Base-by-base conservation (phyloP, 208 protist genomes). In the Naegleria fowleri region DNA sequence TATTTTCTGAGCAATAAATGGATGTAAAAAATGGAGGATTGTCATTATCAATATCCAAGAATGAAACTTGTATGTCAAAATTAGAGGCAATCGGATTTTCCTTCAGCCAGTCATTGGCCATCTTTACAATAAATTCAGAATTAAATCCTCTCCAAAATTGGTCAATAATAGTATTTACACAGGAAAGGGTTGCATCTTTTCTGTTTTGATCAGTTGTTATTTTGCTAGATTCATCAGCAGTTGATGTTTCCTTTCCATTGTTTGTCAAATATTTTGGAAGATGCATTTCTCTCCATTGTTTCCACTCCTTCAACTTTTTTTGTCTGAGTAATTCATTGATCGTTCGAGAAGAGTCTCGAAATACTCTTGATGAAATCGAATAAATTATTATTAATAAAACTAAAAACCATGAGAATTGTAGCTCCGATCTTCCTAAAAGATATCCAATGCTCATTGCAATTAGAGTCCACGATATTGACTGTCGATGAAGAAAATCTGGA, bases 61-160 rank as follows among this genome's bases (percentile, higher is more conserved):
- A 79, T 36, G 67, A 36, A 29, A 79, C 16, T 79, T 79, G 67
- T 36, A 79, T 79, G 36, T 79, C 29, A 79, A 79, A 79, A 33
- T 29, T 79, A 13, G 67, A 79, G n/a, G 67, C 29, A 36, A 79
- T 79, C 1, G 67, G 29, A 79, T 79, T 79, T 79, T 79, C 67
- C 25, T 79, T 79, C 7, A 79, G 29, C 16, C 16, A 79, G 9
- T 79, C 67, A 79, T 79, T 79, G 6, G 67, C 67, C 29, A 36
- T 79, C 25, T 79, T 79, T 25, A 79, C 16, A 36, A 36, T 36
- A 79, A 79, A 79, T 79, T 79, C 67, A 36, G 67, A 79, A 79
- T 79, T 79, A 33, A 79, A 79, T 36, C 67, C 67, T 79, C 67
- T 79, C 67, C 67, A 79, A 25, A 79, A 36, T 79, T 79, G 67